Conservation (phyloP, 2,329 filamentous ascomycete genomes). For the Xylariaceae sp. region DNA sequence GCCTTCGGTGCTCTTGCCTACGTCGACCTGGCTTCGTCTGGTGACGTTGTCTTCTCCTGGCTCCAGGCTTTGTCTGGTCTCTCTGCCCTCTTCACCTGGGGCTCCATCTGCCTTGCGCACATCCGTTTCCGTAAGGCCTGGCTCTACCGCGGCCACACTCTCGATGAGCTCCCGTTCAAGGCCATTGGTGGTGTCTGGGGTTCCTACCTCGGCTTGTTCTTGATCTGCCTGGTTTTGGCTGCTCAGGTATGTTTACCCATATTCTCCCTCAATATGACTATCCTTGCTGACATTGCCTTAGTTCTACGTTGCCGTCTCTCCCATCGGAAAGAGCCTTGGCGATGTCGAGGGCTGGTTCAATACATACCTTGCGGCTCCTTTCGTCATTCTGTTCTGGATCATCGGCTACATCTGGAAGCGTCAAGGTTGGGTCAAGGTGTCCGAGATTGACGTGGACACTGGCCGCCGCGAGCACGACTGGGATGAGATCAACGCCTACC, state of each 20-base stretch:
- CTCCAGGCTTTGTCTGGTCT: slow-evolving; percentile 60
- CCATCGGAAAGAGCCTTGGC: slow-evolving; percentile 30
- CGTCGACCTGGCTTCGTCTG: slow-evolving; percentile 40
- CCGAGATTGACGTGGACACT: slow-evolving; percentile 62
- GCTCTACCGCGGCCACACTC: slow-evolving; percentile 54
- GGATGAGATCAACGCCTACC: slow-evolving; percentile 49
- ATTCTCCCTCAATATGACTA: too few species aligned
- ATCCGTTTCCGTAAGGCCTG: slow-evolving; percentile 65
- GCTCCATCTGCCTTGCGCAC: slow-evolving; percentile 61
- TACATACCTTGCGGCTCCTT: slow-evolving; percentile 48
- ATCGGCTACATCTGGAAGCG: slow-evolving; percentile 60
- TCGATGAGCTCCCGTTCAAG: slow-evolving; percentile 63
- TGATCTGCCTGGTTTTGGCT: slow-evolving; percentile 52
- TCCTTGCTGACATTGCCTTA: slow-evolving; percentile 16
- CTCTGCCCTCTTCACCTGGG: slow-evolving; percentile 63
- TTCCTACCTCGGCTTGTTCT: slow-evolving; percentile 56
- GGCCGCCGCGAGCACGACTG: slow-evolving; percentile 59
- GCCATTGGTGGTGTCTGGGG: slow-evolving; percentile 57
- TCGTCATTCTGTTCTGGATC: slow-evolving; percentile 50
- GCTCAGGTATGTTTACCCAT: slow-evolving; percentile 41
- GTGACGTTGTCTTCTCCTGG: slow-evolving; percentile 57
- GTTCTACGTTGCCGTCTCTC: slow-evolving; percentile 44
- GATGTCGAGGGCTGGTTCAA: slow-evolving; percentile 47
- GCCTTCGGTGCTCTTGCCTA: slow-evolving; percentile 48
- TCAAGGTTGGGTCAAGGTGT: slow-evolving; percentile 49